Evolutionary conservation across 176 grass and related monocot genomes (phyloP).

Genomic region (Oryza brachyantha): DNA sequence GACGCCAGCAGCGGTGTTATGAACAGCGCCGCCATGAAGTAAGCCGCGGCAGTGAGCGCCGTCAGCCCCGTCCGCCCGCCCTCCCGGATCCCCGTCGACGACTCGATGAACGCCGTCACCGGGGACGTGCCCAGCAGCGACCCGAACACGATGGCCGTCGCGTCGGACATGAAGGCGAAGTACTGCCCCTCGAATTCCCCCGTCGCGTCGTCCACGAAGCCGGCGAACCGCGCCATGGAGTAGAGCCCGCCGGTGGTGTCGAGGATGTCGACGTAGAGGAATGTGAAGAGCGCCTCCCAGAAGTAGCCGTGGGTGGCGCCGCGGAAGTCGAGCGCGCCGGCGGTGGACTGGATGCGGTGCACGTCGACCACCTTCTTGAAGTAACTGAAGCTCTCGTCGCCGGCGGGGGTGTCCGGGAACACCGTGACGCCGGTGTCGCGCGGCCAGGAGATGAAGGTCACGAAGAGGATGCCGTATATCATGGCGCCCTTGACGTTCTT

Average conservation of each 20-base stretch:
- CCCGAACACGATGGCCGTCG: conserved; percentile 65
- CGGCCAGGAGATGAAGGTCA: conserved; percentile 73
- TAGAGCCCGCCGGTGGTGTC: conserved; percentile 80
- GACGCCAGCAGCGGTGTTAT: conserved; percentile 76
- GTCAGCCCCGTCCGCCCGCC: conserved; percentile 70
- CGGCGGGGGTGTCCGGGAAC: conserved; percentile 58
- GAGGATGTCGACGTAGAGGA: conserved; percentile 84
- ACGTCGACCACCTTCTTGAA: conserved; percentile 77
- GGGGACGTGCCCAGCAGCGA: conserved; percentile 76
- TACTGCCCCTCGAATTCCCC: conserved; percentile 84
- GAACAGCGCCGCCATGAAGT: conserved; percentile 64
- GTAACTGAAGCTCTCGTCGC: conserved; percentile 55
- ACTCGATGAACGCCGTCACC: conserved; percentile 72
- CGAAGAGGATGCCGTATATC: conserved; percentile 82
- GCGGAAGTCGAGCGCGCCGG: conserved; percentile 65
- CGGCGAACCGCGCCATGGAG: conserved; percentile 79
- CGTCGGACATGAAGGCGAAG: conserved; percentile 92
- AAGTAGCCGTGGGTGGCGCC: conserved; percentile 41
- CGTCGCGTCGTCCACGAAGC: conserved; percentile 64
- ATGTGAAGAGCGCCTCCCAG: conserved; percentile 85
- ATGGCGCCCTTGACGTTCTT: conserved; percentile 71
- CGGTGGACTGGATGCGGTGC: conserved; percentile 61
- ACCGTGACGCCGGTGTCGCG: conserved; percentile 59
- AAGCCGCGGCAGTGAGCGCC: conserved; percentile 53
- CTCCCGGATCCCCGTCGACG: conserved; percentile 77